Evolutionary conservation across 1,284 basidiomycete species (phyloP).

Genomic region (Ustilago curta): DNA sequence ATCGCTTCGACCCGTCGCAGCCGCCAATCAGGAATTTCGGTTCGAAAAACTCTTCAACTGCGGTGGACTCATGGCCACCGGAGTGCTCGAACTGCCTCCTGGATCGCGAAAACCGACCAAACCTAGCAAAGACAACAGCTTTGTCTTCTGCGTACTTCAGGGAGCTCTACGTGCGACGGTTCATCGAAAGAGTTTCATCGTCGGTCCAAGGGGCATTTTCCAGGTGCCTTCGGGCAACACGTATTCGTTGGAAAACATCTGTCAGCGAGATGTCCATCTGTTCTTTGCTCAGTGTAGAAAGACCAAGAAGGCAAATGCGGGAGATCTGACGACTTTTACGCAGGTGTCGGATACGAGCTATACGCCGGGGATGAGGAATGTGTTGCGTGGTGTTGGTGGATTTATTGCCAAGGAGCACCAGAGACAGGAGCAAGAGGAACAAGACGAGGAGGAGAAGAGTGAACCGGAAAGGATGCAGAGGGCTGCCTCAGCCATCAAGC

Average conservation of each 20-base stretch:
- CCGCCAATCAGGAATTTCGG: conserved; percentile 76
- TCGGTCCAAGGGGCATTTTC: conserved; percentile 87
- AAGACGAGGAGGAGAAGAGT: background rate
- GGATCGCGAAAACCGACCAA: conserved; percentile 85
- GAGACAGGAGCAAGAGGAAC: background rate
- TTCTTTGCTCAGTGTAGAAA: conserved; percentile 95
- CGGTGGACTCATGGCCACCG: conserved; percentile 88
- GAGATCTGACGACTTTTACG: conserved; percentile 44
- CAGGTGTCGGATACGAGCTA: conserved; percentile 46
- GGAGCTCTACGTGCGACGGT: conserved; percentile 88
- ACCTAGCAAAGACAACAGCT: conserved; percentile 91
- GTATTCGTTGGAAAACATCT: conserved; percentile 90
- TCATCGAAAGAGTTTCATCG: conserved; percentile 80
- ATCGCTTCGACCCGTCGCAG: conserved; percentile 59
- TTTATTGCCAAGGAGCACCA: background rate
- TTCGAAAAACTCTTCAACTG: conserved; percentile 98
- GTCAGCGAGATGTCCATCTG: conserved; percentile 80
- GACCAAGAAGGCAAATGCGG: conserved; percentile 36
- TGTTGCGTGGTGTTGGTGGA: conserved; percentile 1
- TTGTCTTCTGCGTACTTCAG: conserved; percentile 74
- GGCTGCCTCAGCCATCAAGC: background rate
- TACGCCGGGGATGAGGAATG: conserved; percentile 4
- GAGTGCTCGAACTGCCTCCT: conserved; percentile 84
- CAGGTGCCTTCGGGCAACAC: conserved; percentile 89
- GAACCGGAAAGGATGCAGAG: background rate